A percentile compares a stretch with the other conserved stretches of the same genome.
Conservation (phyloP, 495 filamentous ascomycete species). For the Talaromyces liani region DNA sequence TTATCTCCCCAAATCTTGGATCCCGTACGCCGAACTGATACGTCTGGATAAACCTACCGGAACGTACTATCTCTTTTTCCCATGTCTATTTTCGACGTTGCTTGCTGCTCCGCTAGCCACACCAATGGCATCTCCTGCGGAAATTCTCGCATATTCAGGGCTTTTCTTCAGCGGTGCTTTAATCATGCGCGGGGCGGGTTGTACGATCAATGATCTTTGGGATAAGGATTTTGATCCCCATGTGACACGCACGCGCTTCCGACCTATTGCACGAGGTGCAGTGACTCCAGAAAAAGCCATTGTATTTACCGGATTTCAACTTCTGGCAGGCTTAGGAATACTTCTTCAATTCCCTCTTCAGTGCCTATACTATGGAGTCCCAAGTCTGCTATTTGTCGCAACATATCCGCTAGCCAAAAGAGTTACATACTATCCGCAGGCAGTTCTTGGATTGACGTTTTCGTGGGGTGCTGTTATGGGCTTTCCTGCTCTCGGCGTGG, state of each 20-base stretch:
- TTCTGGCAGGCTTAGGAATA: constrained; percentile 71
- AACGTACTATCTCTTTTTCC: constrained; percentile 93
- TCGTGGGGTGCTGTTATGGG: constrained; percentile 98
- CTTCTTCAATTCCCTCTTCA: constrained; percentile 79
- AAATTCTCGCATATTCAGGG: constrained; percentile 56
- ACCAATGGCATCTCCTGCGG: constrained; percentile 41
- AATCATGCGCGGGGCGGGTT: constrained; percentile 97
- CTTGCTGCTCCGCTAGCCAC: constrained; percentile 24
- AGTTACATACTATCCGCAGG: constrained; percentile 90
- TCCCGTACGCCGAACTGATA: constrained; percentile 90
- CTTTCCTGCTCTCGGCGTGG: constrained; percentile 84
- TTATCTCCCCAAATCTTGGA: constrained; percentile 61
- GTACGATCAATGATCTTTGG: constrained; percentile 96
- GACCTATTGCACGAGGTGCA: constrained; percentile 83
- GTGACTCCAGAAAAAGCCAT: constrained; percentile 67
- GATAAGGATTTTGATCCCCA: constrained; percentile 88
- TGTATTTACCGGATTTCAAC: constrained; percentile 73
- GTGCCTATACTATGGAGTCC: constrained; percentile 83
- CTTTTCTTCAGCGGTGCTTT: constrained; percentile 85
- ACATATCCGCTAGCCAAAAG: constrained; percentile 89
- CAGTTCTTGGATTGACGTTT: constrained; percentile 86
- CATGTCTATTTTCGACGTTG: constrained; percentile 72
- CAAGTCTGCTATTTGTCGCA: constrained; percentile 72
- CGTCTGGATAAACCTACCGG: constrained; percentile 92
- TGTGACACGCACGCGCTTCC: constrained; percentile 77